Conservation (phyloP, 768 basidiomycete genomes). For the Suillus subluteus region DNA sequence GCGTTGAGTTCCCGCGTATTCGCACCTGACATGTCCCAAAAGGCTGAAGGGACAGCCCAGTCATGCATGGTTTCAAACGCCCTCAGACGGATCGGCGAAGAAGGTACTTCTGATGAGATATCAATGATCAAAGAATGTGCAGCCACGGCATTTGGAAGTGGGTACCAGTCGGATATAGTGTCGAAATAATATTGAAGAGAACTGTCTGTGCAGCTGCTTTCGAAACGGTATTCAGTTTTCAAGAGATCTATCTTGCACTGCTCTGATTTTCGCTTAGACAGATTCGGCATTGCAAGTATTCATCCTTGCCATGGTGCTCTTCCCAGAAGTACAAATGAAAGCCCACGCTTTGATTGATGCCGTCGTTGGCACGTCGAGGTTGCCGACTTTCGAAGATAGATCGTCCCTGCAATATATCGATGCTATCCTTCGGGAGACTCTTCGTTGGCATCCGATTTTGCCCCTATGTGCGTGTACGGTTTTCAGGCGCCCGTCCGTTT, state of each 20-base stretch:
- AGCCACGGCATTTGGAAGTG: constrained; percentile 27
- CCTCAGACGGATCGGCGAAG: constrained; percentile 12
- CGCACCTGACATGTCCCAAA: constrained; percentile 5
- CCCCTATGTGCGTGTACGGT: constrained; percentile 25
- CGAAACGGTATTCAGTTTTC: constrained; percentile 18
- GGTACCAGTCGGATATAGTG: background rate
- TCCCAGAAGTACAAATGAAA: constrained; percentile 31
- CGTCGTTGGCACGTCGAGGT: constrained; percentile 24
- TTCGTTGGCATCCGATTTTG: constrained; percentile 28
- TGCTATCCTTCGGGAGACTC: constrained; percentile 32
- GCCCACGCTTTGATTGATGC: constrained; percentile 37
- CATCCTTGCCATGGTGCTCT: constrained; percentile 38
- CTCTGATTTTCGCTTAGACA: constrained; percentile 20
- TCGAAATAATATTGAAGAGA: background rate
- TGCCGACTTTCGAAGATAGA: constrained; percentile 33
- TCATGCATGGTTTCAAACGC: constrained; percentile 23
- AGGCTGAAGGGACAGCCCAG: constrained; percentile 19
- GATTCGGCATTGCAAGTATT: constrained; percentile 32
- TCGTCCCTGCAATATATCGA: constrained; percentile 30
- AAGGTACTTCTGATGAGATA: constrained; percentile 2
- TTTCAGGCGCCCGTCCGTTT: background rate
- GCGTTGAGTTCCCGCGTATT: background rate
- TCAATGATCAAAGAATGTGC: constrained; percentile 22
- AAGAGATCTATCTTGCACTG: background rate
- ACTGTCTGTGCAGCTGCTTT: constrained; percentile 18